phyloP scores from a whole-genome alignment of 352 stramenopile genomes.

The Phytophthora sp. region DNA sequence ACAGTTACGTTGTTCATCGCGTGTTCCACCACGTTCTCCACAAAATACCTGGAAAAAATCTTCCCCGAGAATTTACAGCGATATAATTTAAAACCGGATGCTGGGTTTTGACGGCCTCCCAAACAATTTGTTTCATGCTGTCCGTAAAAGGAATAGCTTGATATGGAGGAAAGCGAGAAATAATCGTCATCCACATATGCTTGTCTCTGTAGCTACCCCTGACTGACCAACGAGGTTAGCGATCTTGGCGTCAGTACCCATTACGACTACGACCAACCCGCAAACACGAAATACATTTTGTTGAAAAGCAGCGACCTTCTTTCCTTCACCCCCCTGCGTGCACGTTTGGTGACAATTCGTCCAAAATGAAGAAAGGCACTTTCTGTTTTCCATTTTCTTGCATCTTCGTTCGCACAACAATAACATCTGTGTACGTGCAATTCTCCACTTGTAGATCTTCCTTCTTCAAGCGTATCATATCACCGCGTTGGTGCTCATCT shows the following conservation, averaged over 20 bases:
- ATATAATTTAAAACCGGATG: constrained; percentile 6
- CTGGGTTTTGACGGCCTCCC: not conserved
- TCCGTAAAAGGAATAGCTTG: not conserved
- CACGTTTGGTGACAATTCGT: not conserved
- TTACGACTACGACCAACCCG: constrained; percentile 31
- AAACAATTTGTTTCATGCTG: not conserved
- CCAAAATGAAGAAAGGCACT: constrained; percentile 19
- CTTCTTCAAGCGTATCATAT: constrained; percentile 8
- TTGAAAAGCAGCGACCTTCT: constrained; percentile 32
- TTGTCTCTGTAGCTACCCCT: not conserved
- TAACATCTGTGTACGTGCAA: not conserved
- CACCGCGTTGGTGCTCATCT: not conserved
- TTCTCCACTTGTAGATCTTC: not conserved
- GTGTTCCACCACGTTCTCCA: not conserved
- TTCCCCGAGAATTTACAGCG: constrained; percentile 3
- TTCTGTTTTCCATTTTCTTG: not conserved
- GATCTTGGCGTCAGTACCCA: constrained; percentile 30
- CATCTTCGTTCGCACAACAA: not conserved
- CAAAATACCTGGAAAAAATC: constrained; percentile 9
- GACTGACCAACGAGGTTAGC: constrained; percentile 1
- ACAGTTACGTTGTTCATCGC: not conserved
- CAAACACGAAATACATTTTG: constrained; percentile 32
- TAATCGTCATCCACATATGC: constrained; percentile 1
- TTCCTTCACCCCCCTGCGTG: not conserved
- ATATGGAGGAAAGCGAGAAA: constrained; percentile 5